Base-by-base conservation (phyloP, 2,329 filamentous ascomycete genomes). In the Ilyonectria mors-panacis region DNA sequence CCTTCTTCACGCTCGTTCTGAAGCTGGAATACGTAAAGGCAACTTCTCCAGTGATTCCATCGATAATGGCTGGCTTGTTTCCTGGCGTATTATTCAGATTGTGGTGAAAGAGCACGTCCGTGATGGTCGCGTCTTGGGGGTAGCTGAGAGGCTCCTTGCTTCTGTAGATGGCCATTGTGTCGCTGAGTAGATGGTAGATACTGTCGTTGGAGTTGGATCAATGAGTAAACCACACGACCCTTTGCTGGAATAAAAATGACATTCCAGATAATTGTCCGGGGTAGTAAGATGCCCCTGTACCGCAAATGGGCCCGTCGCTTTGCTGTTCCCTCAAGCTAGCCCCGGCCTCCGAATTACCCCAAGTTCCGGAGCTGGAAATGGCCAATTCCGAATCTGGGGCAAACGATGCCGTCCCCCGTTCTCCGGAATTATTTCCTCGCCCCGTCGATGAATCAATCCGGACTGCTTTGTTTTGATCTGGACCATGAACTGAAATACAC, bases 21-120 rank as follows among this genome's bases (percentile, higher is more conserved):
- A 63, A 63, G 35, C 33, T 63, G n/a, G 17, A 23, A 8, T 63
- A 63, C 3, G 51, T 63, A 37, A 63, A 63, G 19, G 17, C 35
- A 10, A 51, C 44, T 57, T 63, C 21, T 2, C 53, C 60, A 8
- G 60, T 44, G 15, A 57, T 51, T 2, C 60, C 60, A 50, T 63
- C 60, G 2, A 63, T 63, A 10, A 63, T 57, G 5, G 60, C 53
- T 26, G 60, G 53, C 10, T 56, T 63, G 1, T 63, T n/a, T 23
- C 3, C 33, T 2, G 60, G 45, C 15, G 53, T 57, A 37, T 48
- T 39, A 26, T 63, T 63, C 23, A 63, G 13, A 13, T 63, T 63
- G 51, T 57, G 48, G 26, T 51, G 48, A 10, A 63, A 30, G 17
- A 63, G 26, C 8, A 63, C 17, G n/a, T 63, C 60, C 12, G 60